A percentile compares a stretch with the other conserved stretches of the same genome.
Evolutionary conservation across 768 basidiomycete genomes (phyloP).

Genomic region (Rhodocollybia butyracea): DNA sequence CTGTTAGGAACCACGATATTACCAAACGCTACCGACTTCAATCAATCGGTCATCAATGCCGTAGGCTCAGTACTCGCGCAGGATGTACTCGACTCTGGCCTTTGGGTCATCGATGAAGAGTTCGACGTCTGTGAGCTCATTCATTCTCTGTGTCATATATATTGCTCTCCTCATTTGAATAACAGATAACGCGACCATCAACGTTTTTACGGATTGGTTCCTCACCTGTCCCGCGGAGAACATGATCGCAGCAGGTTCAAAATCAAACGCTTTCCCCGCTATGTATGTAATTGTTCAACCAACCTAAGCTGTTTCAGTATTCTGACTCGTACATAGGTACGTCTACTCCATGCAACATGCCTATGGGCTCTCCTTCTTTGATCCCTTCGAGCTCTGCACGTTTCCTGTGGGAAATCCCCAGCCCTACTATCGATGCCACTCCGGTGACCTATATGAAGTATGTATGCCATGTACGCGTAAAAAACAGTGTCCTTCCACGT

Average conservation of each 20-base stretch:
- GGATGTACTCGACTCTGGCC: constrained; percentile 11
- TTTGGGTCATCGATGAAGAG: constrained; percentile 10
- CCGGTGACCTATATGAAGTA: constrained; percentile 17
- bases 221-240: constrained; percentile 15
- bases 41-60: constrained; percentile 4
- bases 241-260: constrained; percentile 11
- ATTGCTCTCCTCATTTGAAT: background rate
- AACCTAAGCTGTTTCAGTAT: background rate
- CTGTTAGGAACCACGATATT: constrained; percentile 9
- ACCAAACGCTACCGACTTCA: constrained; percentile 14
- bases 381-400: constrained; percentile 14
- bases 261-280: constrained; percentile 12
- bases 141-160: background rate
- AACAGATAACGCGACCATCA: constrained; percentile 15
- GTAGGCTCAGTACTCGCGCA: constrained; percentile 7
- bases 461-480: background rate
- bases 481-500: background rate
- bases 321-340: constrained; percentile 5
- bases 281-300: constrained; percentile 7
- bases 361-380: constrained; percentile 14
- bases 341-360: constrained; percentile 15
- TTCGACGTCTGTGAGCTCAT: constrained; percentile 14
- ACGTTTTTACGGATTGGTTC: constrained; percentile 9
- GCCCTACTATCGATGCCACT: constrained; percentile 19
- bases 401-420: constrained; percentile 15